Evolutionary conservation across 2,329 filamentous ascomycete genomes (phyloP).

Genomic region (Phialocephala sp.): DNA sequence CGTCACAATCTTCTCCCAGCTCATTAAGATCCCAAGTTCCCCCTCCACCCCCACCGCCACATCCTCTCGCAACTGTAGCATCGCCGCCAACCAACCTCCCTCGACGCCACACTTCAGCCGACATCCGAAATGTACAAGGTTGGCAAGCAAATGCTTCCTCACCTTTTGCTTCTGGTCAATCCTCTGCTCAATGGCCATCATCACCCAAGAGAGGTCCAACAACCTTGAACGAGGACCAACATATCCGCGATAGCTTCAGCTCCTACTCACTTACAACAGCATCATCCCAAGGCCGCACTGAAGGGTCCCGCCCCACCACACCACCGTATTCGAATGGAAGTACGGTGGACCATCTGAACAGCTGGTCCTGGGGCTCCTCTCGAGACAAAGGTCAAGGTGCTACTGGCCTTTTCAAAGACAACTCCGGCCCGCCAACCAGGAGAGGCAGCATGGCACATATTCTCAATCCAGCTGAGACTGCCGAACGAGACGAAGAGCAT

Average conservation of each 20-base stretch:
- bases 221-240: slow-evolving; percentile 59
- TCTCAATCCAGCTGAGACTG: slow-evolving; percentile 71
- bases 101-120: slow-evolving; percentile 90
- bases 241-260: slow-evolving; percentile 65
- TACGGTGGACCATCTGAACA: slow-evolving; percentile 40
- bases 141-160: slow-evolving; percentile 68
- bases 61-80: slow-evolving; percentile 68
- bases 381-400: slow-evolving; percentile 37
- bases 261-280: slow-evolving; percentile 61
- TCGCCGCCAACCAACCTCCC: slow-evolving; percentile 72
- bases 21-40: slow-evolving; percentile 72
- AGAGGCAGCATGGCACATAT: slow-evolving; percentile 76
- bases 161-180: slow-evolving; percentile 69
- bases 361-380: slow-evolving; percentile 42
- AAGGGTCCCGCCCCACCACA: slow-evolving; percentile 42
- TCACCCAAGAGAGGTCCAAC: slow-evolving; percentile 61
- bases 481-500: slow-evolving; percentile 67
- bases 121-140: slow-evolving; percentile 83
- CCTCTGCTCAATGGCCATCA: slow-evolving; percentile 68
- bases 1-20: slow-evolving; percentile 72
- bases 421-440: slow-evolving; percentile 65
- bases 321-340: slow-evolving; percentile 41
- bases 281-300: slow-evolving; percentile 37
- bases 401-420: slow-evolving; percentile 46
- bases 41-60: slow-evolving; percentile 65